phyloP scores from a whole-genome alignment of 129 eudicot species.

The Erigeron canadensis region DNA sequence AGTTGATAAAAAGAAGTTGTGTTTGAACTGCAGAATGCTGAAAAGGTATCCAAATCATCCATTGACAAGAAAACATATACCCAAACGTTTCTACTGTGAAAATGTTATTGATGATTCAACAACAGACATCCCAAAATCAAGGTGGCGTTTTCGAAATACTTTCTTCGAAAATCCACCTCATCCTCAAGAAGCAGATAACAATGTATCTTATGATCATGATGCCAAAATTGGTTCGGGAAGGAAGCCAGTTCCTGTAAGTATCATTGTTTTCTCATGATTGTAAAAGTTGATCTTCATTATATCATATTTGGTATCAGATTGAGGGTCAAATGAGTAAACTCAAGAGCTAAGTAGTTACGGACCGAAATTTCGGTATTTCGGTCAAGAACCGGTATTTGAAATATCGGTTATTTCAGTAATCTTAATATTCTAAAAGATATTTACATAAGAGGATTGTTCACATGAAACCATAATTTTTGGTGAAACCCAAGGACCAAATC shows the following conservation, averaged over 20 bases:
- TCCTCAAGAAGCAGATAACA: conserved; percentile 29
- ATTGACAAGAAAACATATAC: conserved; percentile 43
- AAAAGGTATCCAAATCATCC: conserved; percentile 52
- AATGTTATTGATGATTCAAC: conserved; percentile 69
- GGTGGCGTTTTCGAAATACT: conserved; percentile 66
- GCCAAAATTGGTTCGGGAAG: conserved; percentile 33
- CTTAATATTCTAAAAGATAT: too few species aligned
- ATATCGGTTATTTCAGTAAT: too few species aligned
- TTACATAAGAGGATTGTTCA: too few species aligned
- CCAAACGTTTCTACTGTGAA: conserved; percentile 77
- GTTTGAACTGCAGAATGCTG: conserved; percentile 58
- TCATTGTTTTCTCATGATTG: conserved; percentile 7
- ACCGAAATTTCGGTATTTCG: too few species aligned
- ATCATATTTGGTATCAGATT: background rate
- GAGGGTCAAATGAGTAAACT: background rate
- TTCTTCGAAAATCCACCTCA: conserved; percentile 39
- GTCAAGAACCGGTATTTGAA: too few species aligned
- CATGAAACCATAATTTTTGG: too few species aligned
- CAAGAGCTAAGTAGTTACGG: too few species aligned
- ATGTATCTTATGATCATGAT: conserved; percentile 28
- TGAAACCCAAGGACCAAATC: too few species aligned
- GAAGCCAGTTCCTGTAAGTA: conserved; percentile 48
- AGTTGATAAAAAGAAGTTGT: conserved; percentile 6
- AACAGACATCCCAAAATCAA: conserved; percentile 49
- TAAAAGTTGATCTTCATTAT: background rate